These are phyloP conservation scores for Trichothecium roseum DNA, from an alignment of 2,329 filamentous ascomycete species.

Conservation along the genomic window DNA sequence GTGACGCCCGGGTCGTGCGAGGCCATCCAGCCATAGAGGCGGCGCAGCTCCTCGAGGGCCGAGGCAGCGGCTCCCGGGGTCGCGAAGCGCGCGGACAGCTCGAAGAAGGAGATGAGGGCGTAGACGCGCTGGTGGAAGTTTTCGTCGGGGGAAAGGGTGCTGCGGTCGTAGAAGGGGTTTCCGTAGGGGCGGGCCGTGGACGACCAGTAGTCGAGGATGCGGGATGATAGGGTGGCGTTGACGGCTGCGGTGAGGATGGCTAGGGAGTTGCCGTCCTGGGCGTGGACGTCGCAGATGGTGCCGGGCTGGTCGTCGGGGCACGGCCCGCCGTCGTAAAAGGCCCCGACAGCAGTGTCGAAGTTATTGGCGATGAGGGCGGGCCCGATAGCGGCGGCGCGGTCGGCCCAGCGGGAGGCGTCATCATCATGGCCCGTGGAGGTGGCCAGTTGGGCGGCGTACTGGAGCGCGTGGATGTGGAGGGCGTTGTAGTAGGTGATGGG, in stretches of 20 bases:
- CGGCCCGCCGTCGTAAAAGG: constrained; percentile 32
- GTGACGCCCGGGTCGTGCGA: constrained; percentile 33
- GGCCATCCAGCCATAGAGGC: constrained; percentile 41
- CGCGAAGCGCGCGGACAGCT: constrained; percentile 36
- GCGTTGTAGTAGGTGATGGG: constrained; percentile 42
- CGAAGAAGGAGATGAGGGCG: constrained; percentile 42
- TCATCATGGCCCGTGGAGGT: constrained; percentile 13
- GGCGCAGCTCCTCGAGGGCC: constrained; percentile 32
- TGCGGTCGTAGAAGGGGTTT: constrained; percentile 41
- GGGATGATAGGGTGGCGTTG: constrained; percentile 17
- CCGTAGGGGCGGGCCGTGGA: constrained; percentile 29
- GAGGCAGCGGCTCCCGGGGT: constrained; percentile 16
- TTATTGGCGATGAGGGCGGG: constrained; percentile 24
- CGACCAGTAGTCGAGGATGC: constrained; percentile 28
- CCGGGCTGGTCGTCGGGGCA: constrained; percentile 12
- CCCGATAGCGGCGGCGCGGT: constrained; percentile 22
- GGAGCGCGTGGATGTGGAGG: constrained; percentile 35
- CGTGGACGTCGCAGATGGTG: constrained; percentile 24
- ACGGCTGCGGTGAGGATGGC: constrained; percentile 27
- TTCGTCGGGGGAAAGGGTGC: constrained; percentile 15
- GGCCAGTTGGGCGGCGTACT: constrained; percentile 32
- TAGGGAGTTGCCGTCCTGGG: constrained; percentile 41
- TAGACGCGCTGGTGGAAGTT: constrained; percentile 36
- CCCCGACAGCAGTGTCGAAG: constrained; percentile 30
- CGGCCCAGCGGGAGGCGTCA: constrained; percentile 28